Base-by-base conservation (phyloP, 768 basidiomycete species). In the Xanthoconium stramineum region DNA sequence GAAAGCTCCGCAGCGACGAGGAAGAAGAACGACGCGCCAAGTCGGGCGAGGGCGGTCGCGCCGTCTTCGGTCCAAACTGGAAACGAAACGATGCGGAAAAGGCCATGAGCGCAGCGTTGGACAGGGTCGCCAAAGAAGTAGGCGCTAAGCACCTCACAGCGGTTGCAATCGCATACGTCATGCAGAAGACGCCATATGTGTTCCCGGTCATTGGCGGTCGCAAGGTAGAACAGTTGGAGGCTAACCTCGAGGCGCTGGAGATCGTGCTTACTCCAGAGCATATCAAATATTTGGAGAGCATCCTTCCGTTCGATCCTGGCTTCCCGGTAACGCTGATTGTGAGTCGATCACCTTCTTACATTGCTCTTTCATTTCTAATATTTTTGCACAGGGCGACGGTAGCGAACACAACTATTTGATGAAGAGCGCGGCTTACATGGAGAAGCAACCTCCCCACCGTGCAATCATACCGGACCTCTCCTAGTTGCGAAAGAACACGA, bases 141-240 rank as follows among this genome's bases (percentile, higher is more conserved):
- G 77, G 73, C 3, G 66, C 69, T 1, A 68, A 74, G 58, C 64
- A 63, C 20, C 64, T 77, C 62, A 65, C 60, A 0, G 52, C 65
- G 17, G 76, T 79, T 7, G 78, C 76, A 6, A 75, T 79, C 53
- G 75, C 76, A 15, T 78, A 77, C 39, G 65, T 80, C 33, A 70
- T 80, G 68, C 76, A 77, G 29, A 80, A 80, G 66, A 65, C 74
- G 10, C 73, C 75, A 1, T 75, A 74, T 47, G 75, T 78, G 11
- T 78, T 79, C 64, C 77, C 76, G 0, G 66, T 77, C 37, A 61
- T 77, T 24, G 76, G 76, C 15, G 76, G 77, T 5, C 70, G 77
- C 55, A 81, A 80, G 59, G 61, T 77, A 37, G 73, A 78, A 61
- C 75, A 80, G 36, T 57, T 80, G 28, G 36, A 65, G 19, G 73